Base-by-base conservation (phyloP, 192 early-diverging fungal species). In the Coemansia sp. region DNA sequence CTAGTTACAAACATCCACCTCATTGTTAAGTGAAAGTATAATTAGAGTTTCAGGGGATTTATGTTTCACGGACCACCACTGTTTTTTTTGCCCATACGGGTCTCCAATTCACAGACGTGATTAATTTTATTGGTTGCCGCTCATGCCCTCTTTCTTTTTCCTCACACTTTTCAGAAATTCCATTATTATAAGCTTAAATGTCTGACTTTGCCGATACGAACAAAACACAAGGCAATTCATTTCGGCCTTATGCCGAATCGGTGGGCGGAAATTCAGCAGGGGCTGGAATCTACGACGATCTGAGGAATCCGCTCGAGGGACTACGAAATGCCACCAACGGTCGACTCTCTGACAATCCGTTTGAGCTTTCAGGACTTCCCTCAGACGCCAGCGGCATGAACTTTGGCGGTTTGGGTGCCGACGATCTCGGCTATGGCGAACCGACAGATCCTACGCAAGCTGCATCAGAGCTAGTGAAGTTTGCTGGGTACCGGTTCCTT, bases 401-500 rank as follows among this genome's bases (percentile, higher is more conserved):
- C 59, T 51, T 52, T 33, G 51, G 44, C 34, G 70, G 27, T 1
- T 27, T 27, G 27, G 27, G 78, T 27, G 65, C 65, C 5, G 36
- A 46, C 22, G 74, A 68, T 24, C 65, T 79, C 36, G 60, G 34
- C 16, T 69, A 77, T 54, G 57, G 61, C 27, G 71, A 72, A 47
- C 70, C 73, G 2, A 34, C 75, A n/a, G 83, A 85, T 61, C 75
- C 34, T 1, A 66, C 73, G 46, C 78, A 85, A 72, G 85, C 87
- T 5, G 84, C 89, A 0, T 82, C 78, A 38, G 88, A 90, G 70
- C 66, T 92, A n/a, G 68, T 86, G 63, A 88, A 86, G 73, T 90
- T 89, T 75, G 87, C 89, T 1, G 79, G 89, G 9, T 61, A 89
- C 38, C 89, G 91, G 71, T 90, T 85, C 55, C 54, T 91, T n/a